These are phyloP conservation scores for Morella rubra DNA, from an alignment of 306 rosid species.

Conservation along the genomic window DNA sequence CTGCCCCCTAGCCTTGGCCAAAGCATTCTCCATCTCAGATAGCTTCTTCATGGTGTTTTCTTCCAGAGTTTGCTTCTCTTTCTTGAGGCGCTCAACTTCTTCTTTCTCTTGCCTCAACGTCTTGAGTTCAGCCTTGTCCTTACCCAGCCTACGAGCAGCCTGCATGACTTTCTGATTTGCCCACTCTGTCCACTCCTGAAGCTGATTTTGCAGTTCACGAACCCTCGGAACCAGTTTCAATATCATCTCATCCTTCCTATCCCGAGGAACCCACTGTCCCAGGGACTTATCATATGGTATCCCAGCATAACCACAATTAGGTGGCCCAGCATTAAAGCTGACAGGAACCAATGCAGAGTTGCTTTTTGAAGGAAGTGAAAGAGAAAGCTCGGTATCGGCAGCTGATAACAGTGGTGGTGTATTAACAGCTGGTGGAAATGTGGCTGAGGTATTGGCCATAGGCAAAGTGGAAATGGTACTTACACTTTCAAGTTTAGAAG, in stretches of 20 bases:
- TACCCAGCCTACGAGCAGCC: conserved; percentile 85
- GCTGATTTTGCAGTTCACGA: conserved; percentile 71
- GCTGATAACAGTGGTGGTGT: conserved; percentile 41
- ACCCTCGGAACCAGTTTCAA: conserved; percentile 66
- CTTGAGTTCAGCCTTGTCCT: conserved; percentile 84
- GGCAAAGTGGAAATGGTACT: conserved; percentile 38
- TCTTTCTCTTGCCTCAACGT: conserved; percentile 82
- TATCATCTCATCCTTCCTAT: conserved; percentile 81
- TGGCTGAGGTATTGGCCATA: conserved; percentile 27
- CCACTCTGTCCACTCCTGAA: conserved; percentile 96
- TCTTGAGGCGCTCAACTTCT: conserved; percentile 78
- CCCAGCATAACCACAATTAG: conserved; percentile 44
- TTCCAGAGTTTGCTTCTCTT: conserved; percentile 75
- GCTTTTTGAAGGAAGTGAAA: conserved; percentile 55
- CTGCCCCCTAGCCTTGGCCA: conserved; percentile 80
- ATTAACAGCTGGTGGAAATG: conserved; percentile 24
- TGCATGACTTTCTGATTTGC: conserved; percentile 96
- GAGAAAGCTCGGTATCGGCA: conserved; percentile 77
- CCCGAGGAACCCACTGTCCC: conserved; percentile 64
- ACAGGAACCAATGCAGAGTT: conserved; percentile 40
- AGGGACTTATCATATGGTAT: conserved; percentile 57
- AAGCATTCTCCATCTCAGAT: conserved; percentile 84
- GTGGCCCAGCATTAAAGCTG: conserved; percentile 38
- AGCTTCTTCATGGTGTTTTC: conserved; percentile 88
- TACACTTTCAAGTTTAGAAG: conserved; percentile 43